Evolutionary conservation across 345 rosid species (phyloP), one percentile per base, ranked within the genome.

Genomic region (Populus pruinosa): DNA sequence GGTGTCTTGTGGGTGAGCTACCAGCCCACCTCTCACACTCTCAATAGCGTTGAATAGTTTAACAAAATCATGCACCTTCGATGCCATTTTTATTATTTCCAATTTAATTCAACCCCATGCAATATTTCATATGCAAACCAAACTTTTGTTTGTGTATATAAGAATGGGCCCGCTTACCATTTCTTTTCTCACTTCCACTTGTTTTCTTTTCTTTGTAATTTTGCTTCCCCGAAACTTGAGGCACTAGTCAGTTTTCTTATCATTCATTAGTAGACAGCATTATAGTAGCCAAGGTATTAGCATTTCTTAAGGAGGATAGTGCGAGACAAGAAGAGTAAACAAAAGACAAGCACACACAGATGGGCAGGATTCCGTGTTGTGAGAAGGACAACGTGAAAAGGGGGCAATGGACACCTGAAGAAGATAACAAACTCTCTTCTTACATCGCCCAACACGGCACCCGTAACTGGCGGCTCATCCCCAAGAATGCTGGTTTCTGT

Each of bases 351-450:
- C 38, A 62, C 56, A 61, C 31, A 78, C 80, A 76, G 70, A 94
- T 93, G 98, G 98, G 95, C 18, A 84, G 98, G 75, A 90, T 96
- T 65, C 97, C 99, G 50, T 92, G 99, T 61, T 96, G 98, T 73
- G 98, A 93, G 90, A 93, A 90, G 85, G 97, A 92, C 70, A 92
- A 82, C 72, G 98, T 96, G 81, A 92, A 96, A 78, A 87, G 97
- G 78, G 99, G 99, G 11, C 99, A 94, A 71, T 94, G 99, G 99
- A 93, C 98, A 41, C 98, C 97, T 55, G 98, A 94, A 78, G 99
- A 94, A 86, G 97, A 96, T 85, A 96, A 94, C 86, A 94, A 96
- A 81, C 88, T 96, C 72, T 89, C 97, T 71, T 92, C 99, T 36
- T 94, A 92, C 80, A 89, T 96, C 49, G 89, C 97, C 79, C 93